phyloP scores from a whole-genome alignment of 1,284 basidiomycete genomes.

The Kwoniella shivajii region DNA sequence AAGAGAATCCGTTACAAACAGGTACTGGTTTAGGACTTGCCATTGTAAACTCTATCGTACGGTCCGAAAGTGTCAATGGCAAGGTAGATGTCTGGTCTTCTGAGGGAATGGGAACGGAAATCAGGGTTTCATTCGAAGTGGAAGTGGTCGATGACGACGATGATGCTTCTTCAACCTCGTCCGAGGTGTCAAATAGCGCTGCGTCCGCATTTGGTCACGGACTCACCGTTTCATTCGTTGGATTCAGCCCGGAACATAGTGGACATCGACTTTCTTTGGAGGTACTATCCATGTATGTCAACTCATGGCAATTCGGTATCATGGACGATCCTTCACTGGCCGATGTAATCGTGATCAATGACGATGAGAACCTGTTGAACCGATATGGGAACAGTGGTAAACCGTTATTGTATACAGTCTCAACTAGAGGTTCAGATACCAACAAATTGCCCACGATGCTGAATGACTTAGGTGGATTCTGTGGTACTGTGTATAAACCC shows the following conservation, averaged over 20 bases:
- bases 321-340: conserved; percentile 56
- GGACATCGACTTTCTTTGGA: conserved; percentile 70
- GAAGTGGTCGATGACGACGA: conserved; percentile 58
- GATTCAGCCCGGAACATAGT: conserved; percentile 68
- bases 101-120: conserved; percentile 89
- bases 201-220: conserved; percentile 53
- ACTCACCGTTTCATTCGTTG: conserved; percentile 68
- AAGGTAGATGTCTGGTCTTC: conserved; percentile 63
- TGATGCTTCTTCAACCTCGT: conserved; percentile 25
- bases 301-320: conserved; percentile 77
- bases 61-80: conserved; percentile 81
- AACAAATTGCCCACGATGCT: conserved; percentile 30
- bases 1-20: conserved; percentile 67
- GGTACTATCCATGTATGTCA: conserved; percentile 68
- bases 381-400: conserved; percentile 58
- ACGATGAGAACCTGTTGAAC: conserved; percentile 66
- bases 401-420: conserved; percentile 61
- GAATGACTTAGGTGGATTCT: conserved; percentile 78
- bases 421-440: conserved; percentile 65
- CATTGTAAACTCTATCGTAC: conserved; percentile 85
- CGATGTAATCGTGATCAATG: conserved; percentile 81
- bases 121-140: conserved; percentile 81
- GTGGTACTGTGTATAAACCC: conserved; percentile 84
- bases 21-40: conserved; percentile 96
- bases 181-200: conserved; percentile 11